These are phyloP conservation scores for Apiospora hydei DNA, from an alignment of 2,329 filamentous ascomycete genomes.

Conservation along the genomic window DNA sequence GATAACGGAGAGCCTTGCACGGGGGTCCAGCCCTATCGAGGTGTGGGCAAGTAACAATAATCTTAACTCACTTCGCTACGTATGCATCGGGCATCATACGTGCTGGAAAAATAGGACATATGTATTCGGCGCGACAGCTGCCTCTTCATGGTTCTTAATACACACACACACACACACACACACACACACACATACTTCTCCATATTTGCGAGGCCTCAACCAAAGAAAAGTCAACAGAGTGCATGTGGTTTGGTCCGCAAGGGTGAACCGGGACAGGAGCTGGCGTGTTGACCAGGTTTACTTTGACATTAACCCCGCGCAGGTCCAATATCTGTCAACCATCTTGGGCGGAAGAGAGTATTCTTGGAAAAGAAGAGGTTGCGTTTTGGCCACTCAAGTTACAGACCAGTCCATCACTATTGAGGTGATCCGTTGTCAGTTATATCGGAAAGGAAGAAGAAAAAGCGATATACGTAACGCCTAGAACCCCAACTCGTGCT, in stretches of 20 bases:
- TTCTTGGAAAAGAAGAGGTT: too few relatives aligned
- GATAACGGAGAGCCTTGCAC: neutral
- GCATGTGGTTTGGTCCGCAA: neutral
- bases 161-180: neutral
- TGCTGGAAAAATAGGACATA: neutral
- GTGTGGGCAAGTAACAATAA: constrained; percentile 1
- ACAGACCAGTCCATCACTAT: too few relatives aligned
- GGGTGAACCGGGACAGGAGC: neutral
- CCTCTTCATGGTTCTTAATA: neutral
- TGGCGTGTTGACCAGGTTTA: too few relatives aligned
- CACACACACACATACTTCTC: neutral
- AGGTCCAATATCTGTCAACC: too few relatives aligned
- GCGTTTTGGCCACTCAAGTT: too few relatives aligned
- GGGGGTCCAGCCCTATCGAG: neutral
- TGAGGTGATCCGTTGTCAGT: too few relatives aligned
- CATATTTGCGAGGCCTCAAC: too few relatives aligned
- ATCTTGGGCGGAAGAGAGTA: too few relatives aligned
- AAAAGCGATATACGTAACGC: too few relatives aligned
- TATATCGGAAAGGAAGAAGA: too few relatives aligned
- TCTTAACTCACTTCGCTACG: neutral
- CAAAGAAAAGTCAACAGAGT: neutral
- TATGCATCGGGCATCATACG: neutral
- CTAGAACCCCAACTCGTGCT: too few relatives aligned
- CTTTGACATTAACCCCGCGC: too few relatives aligned
- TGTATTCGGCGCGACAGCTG: neutral